Percentiles rank a stretch among this genome's conserved stretches.
phyloP scores from a whole-genome alignment of 2,329 filamentous ascomycete genomes.

The Bimuria novae-zelandiae region DNA sequence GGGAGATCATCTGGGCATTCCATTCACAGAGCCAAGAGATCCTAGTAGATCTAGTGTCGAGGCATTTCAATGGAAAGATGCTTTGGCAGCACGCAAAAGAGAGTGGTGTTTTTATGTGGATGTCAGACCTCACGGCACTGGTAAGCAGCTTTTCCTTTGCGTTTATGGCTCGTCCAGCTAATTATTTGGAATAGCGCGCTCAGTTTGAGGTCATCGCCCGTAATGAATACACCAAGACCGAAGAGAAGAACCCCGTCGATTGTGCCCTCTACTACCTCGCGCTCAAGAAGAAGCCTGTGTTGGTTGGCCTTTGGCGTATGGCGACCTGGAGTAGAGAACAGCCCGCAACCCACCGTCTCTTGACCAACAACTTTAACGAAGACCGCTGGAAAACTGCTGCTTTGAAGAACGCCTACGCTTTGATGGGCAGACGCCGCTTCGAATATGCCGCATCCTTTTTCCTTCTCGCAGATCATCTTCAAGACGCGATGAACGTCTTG shows the following conservation, averaged over 20 bases:
- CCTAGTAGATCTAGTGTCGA: slow-evolving; percentile 77
- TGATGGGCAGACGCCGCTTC: slow-evolving; percentile 89
- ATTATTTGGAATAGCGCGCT: slow-evolving; percentile 58
- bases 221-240: slow-evolving; percentile 88
- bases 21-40: slow-evolving; percentile 89
- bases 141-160: too few species aligned
- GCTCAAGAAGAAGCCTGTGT: slow-evolving; percentile 84
- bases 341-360: slow-evolving; percentile 72
- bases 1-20: slow-evolving; percentile 85
- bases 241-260: slow-evolving; percentile 86
- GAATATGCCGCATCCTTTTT: slow-evolving; percentile 97
- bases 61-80: slow-evolving; percentile 78
- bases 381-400: slow-evolving; percentile 86
- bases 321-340: slow-evolving; percentile 89
- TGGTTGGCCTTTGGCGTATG: slow-evolving; percentile 94
- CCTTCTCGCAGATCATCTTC: slow-evolving; percentile 80
- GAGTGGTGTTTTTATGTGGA: slow-evolving; percentile 94
- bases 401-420: slow-evolving; percentile 92
- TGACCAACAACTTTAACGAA: slow-evolving; percentile 90
- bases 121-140: slow-evolving; percentile 75
- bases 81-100: slow-evolving; percentile 84
- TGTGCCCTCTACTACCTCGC: slow-evolving; percentile 93
- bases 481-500: slow-evolving; percentile 85
- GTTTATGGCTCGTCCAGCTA: too few species aligned
- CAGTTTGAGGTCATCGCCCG: slow-evolving; percentile 91